Evolutionary conservation across 495 filamentous ascomycete genomes (phyloP).

Genomic region (Hypoxylon crocopeplum): DNA sequence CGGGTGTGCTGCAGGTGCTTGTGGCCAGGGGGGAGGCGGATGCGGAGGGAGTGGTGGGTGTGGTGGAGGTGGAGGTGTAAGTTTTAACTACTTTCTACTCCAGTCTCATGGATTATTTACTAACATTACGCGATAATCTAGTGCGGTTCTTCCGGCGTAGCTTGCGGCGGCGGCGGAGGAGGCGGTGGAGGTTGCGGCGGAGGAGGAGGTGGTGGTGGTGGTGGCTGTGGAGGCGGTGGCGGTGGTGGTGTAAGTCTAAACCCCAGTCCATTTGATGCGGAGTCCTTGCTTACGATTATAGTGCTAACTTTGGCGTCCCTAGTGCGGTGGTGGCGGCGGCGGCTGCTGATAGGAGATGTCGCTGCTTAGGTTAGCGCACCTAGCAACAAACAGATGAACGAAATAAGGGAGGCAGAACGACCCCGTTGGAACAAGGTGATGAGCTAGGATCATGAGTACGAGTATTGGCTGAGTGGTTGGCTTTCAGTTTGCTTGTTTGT

Average conservation of each 20-base stretch:
- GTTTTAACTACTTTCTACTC: conserved; percentile 36
- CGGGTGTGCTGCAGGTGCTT: conserved; percentile 56
- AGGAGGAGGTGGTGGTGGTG: conserved; percentile 38
- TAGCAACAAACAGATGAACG: too few species aligned
- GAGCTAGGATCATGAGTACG: not conserved
- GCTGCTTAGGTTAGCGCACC: too few species aligned
- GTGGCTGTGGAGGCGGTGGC: too few species aligned
- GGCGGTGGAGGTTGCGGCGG: conserved; percentile 46
- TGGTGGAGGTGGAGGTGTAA: conserved; percentile 50
- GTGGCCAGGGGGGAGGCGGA: conserved; percentile 60
- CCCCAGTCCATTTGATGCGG: not conserved
- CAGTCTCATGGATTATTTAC: conserved; percentile 5
- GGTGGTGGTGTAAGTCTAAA: conserved; percentile 32
- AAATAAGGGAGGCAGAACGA: too few species aligned
- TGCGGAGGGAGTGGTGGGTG: conserved; percentile 48
- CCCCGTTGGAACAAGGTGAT: too few species aligned
- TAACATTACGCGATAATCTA: conserved; percentile 34
- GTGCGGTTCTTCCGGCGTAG: conserved; percentile 33
- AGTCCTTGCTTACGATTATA: not conserved
- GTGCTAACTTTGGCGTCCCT: not conserved
- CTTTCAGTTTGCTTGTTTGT: too few species aligned
- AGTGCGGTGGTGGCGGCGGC: conserved; percentile 4
- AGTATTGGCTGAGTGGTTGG: too few species aligned
- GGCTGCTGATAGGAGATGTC: not conserved
- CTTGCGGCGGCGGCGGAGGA: conserved; percentile 45